Evolutionary conservation across 108 stramenopile species (phyloP).

Genomic region (Seminavis robusta): DNA sequence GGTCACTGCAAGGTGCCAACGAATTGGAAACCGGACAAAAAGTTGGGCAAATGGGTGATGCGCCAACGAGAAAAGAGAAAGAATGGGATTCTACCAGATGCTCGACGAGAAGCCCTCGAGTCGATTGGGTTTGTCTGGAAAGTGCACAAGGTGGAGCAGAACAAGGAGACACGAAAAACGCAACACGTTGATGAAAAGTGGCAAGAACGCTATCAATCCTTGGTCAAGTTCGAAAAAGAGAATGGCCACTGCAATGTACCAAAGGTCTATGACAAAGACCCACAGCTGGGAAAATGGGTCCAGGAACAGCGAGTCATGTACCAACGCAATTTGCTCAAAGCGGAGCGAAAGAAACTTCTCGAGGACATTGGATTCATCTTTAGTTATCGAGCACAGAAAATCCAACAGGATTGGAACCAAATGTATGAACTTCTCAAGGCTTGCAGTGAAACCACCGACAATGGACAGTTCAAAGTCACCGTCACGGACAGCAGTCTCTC

Average conservation of each 20-base stretch:
- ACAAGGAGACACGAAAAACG: too few species aligned
- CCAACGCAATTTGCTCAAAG: constrained; percentile 6
- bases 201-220: constrained; percentile 16
- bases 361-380: constrained; percentile 16
- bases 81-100: too few species aligned
- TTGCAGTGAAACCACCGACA: too few species aligned
- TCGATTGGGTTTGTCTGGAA: too few species aligned
- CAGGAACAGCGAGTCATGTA: constrained; percentile 8
- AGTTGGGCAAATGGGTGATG: not conserved
- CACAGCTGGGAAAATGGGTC: constrained; percentile 29
- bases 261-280: constrained; percentile 9
- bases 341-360: constrained; percentile 8
- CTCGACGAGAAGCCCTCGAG: too few species aligned
- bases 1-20: not conserved
- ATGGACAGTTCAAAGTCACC: too few species aligned
- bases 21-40: not conserved
- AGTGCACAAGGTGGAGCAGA: too few species aligned
- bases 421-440: too few species aligned
- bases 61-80: not conserved
- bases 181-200: constrained; percentile 5
- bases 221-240: constrained; percentile 15
- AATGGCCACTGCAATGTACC: constrained; percentile 44
- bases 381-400: too few species aligned
- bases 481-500: too few species aligned
- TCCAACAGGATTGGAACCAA: too few species aligned